These are phyloP conservation scores for Corylus heterophylla DNA, from an alignment of 306 rosid species.

Conservation along the genomic window DNA sequence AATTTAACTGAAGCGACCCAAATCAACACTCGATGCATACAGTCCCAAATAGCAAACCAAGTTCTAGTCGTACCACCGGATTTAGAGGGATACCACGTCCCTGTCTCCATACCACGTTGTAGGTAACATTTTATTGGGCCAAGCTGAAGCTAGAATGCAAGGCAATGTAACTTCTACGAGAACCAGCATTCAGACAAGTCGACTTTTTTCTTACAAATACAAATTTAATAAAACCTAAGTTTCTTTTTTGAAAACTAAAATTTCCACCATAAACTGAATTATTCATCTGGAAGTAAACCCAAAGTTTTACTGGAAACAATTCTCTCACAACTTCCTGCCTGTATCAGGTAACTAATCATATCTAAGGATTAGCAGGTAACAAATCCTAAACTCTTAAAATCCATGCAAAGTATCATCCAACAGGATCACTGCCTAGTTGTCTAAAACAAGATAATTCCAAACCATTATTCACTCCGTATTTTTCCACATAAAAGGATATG, in stretches of 20 bases:
- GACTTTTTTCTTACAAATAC: not conserved
- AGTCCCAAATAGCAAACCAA: not conserved
- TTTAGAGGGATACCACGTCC: not conserved
- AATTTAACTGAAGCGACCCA: not conserved
- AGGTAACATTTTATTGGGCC: not conserved
- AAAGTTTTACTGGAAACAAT: not conserved
- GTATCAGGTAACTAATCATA: not conserved
- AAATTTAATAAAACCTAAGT: not conserved
- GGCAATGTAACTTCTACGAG: not conserved
- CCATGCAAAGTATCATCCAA: too few relatives aligned
- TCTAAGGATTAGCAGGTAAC: not conserved
- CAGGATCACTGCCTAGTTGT: too few relatives aligned
- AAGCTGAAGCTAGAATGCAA: not conserved
- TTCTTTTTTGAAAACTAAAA: not conserved
- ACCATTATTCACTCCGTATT: not conserved
- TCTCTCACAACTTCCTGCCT: not conserved
- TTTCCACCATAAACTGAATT: not conserved
- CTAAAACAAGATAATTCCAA: not conserved
- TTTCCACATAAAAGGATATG: not conserved
- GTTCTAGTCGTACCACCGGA: not conserved
- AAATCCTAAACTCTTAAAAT: not conserved
- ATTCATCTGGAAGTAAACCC: not conserved
- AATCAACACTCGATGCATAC: too few relatives aligned
- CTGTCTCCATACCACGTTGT: too few relatives aligned
- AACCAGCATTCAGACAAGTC: too few relatives aligned